A percentile compares a stretch with the other conserved stretches of the same genome.
Conservation (phyloP, 305 asterid genomes). For the Salvia sclarea region DNA sequence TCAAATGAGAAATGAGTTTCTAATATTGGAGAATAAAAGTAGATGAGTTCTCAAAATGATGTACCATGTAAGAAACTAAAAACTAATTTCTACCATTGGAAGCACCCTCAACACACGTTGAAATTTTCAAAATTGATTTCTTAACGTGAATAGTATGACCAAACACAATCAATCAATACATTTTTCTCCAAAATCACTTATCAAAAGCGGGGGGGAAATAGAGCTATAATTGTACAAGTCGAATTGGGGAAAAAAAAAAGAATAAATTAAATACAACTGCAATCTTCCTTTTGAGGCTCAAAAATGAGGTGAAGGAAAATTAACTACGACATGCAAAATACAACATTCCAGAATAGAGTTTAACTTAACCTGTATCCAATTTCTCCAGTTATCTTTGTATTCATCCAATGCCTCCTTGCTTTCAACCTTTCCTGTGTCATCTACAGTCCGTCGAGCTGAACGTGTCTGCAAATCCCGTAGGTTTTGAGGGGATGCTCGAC, state of each 20-base stretch:
- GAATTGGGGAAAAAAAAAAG: slow-evolving; percentile 34
- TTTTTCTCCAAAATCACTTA: slow-evolving; percentile 33
- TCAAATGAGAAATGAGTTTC: no score
- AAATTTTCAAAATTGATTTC: neutral
- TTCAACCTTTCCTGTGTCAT: slow-evolving; percentile 45
- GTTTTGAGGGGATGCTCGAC: slow-evolving; percentile 80
- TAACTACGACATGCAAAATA: neutral
- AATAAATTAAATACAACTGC: slow-evolving; percentile 53
- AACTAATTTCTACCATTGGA: no score
- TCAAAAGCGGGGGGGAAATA: neutral
- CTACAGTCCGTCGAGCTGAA: slow-evolving; percentile 80
- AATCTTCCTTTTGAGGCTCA: slow-evolving; percentile 22
- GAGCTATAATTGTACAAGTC: slow-evolving; percentile 31
- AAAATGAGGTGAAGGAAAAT: neutral
- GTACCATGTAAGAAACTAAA: no score
- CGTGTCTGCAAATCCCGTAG: slow-evolving; percentile 74
- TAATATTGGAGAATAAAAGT: no score
- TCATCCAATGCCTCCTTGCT: neutral
- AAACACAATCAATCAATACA: slow-evolving; percentile 26
- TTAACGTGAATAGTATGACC: neutral
- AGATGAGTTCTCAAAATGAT: no score
- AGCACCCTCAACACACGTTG: neutral
- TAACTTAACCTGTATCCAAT: slow-evolving; percentile 20
- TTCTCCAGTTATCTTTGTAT: neutral
- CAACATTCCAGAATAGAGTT: slow-evolving; percentile 10